Base-by-base conservation (phyloP, 2,329 filamentous ascomycete species). In the Ilyonectria destructans region DNA sequence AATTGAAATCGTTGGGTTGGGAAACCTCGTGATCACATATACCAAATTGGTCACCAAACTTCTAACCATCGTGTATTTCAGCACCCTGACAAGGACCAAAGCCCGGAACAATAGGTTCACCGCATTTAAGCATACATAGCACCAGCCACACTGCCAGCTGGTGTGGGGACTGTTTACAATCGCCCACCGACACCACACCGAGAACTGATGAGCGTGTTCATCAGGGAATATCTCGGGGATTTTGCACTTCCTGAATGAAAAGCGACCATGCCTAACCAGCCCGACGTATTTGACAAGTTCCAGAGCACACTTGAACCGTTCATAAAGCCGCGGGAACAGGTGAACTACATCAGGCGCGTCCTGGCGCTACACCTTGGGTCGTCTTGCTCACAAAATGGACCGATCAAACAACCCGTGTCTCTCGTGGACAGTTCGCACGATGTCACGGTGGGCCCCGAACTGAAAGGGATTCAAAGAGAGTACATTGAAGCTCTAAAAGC, bases 281-380 rank as follows among this genome's bases (percentile, higher is more conserved):
- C 80, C 21, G 81, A 85, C 40, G 69, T 68, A 12, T 58, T 76
- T 62, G 75, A 81, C 55, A 78, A 78, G 37, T 77, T 87, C 37
- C 82, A 85, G 62, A 78, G 80, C 46, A 80, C 78, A 19, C 82
- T 92, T 23, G 80, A 83, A 37, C 85, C 87, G 5, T 89, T 85
- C 68, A 82, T 91, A 63, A 88, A 87, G 58, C 84, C 87, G 31
- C 85, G 88, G 29, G 88, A 90, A 65, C 87, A 91, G 71, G 83
- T 85, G 56, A 82, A 85, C 40, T 86, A 87, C 54, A 87, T 91
- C 63, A 84, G 88, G 69, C 86, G 86, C 57, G 80, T 90, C 33
- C 75, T 90, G 52, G 84, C 87, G 48, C 82, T 87, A 21, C 85
- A 90, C 70, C 80, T 92, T 5, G 84, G 83, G 31, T 82, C 85